Evolutionary conservation across 2,329 filamentous ascomycete species (phyloP), one percentile per base, ranked within the genome.

Genomic region (Nigrograna mackinnonii): DNA sequence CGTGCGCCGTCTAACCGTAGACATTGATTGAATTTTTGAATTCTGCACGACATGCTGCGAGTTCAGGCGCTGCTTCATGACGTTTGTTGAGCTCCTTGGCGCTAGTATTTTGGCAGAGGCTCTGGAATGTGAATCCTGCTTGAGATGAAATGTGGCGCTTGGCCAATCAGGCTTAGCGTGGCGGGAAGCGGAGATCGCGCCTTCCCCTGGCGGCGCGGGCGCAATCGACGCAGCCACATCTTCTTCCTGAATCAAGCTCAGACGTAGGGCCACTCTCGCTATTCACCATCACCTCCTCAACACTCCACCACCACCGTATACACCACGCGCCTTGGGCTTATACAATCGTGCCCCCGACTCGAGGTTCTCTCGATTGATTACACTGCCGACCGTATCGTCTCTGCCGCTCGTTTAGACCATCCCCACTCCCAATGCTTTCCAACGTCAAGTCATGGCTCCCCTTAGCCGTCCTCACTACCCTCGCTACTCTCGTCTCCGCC

Each of bases 401-500:
- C 55, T 58, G 49, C 41, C 55, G 44, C 35, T 46, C 24, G 33
- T 21, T 22, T 18, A n/a, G 22, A 3, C 20, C 18, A 22, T 36
- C 54, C 44, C 48, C 26, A 68, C 66, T 62, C 48, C 51, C 22
- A 58, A 58, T 22, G 45, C n/a, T n/a, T n/a, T n/a, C n/a, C n/a
- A n/a, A 32, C 18, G 14, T 22, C 9, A 35, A 36, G 33, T 30
- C 63, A 43, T 44, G 60, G 30, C 41, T 55, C 22, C 52, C 58
- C 17, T 45, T 66, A 30, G 52, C 52, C 19, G 50, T 55, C 32
- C 48, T 74, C 40, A 54, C 65, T 31, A 54, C 69, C 20, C 54
- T 79, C 28, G 57, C 69, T 35, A 63, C 70, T n/a, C 56, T 68
- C 44, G 73, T 68, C 19, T 56, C 73, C 44, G 80, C 79, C 41